These are phyloP conservation scores for Malus hybrid DNA, from an alignment of 331 rosid species.

Conservation along the genomic window DNA sequence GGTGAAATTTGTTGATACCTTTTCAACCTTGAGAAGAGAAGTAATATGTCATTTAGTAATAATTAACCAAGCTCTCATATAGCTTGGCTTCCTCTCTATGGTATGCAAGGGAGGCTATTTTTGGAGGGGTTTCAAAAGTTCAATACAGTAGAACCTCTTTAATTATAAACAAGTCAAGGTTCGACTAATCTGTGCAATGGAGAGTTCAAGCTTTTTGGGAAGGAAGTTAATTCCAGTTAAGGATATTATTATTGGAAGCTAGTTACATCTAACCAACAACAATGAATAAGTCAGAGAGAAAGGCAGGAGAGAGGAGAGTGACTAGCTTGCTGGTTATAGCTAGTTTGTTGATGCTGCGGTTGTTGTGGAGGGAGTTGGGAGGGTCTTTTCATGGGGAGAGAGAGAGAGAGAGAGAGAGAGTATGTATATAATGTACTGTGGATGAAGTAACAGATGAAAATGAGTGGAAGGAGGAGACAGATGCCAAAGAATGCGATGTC, in stretches of 20 bases:
- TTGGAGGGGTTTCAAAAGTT: neutral
- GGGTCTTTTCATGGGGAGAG: conserved; percentile 21
- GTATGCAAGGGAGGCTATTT: too few species aligned
- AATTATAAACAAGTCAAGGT: neutral
- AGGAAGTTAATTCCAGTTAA: neutral
- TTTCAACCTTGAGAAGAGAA: too few species aligned
- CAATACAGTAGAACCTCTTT: neutral
- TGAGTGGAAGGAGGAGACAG: conserved; percentile 24
- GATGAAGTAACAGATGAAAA: conserved; percentile 28
- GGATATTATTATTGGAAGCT: neutral
- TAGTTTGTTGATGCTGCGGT: neutral
- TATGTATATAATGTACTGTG: conserved; percentile 6
- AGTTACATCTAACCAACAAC: neutral
- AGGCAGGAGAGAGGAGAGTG: neutral
- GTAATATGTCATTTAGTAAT: too few species aligned
- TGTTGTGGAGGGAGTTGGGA: conserved; percentile 31
- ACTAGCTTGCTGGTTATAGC: neutral
- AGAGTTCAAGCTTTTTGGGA: neutral
- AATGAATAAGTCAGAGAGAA: neutral
- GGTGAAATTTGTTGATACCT: too few species aligned
- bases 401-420: neutral
- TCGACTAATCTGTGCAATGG: neutral
- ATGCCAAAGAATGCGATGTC: conserved; percentile 7
- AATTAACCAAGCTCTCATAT: too few species aligned
- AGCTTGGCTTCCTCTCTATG: too few species aligned